Conservation (phyloP, 1,284 basidiomycete species). For the Sporisorium exsertum region DNA sequence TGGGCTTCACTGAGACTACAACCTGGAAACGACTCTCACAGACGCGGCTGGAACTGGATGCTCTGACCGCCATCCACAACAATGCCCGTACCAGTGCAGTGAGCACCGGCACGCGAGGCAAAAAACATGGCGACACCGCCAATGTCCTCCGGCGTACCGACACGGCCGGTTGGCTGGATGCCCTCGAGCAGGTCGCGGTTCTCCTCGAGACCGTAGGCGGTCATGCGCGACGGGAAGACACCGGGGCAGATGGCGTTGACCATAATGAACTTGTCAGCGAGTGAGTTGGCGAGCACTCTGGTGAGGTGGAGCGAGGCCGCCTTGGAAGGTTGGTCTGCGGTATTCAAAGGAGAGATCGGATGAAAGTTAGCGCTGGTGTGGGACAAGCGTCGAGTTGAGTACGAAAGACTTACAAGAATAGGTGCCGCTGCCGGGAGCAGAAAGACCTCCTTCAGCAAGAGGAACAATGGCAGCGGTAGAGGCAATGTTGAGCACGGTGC, state of each 20-base stretch:
- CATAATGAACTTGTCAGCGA: slow-evolving; percentile 72
- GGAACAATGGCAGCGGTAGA: slow-evolving; percentile 78
- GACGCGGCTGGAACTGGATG: slow-evolving; percentile 60
- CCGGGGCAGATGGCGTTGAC: slow-evolving; percentile 87
- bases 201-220: slow-evolving; percentile 77
- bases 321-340: slow-evolving; percentile 75
- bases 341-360: background rate
- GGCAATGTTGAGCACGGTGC: slow-evolving; percentile 79
- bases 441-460: slow-evolving; percentile 72
- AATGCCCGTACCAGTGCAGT: slow-evolving; percentile 79
- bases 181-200: slow-evolving; percentile 69
- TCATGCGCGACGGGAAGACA: slow-evolving; percentile 88
- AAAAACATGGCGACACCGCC: slow-evolving; percentile 82
- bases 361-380: slow-evolving; percentile 6
- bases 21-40: slow-evolving; percentile 6
- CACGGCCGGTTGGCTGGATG: slow-evolving; percentile 71
- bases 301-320: slow-evolving; percentile 82
- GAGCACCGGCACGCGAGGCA: slow-evolving; percentile 78
- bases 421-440: slow-evolving; percentile 76
- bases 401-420: slow-evolving; percentile 79
- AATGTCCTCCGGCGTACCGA: slow-evolving; percentile 78
- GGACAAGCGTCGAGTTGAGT: too few relatives aligned
- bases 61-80: slow-evolving; percentile 76
- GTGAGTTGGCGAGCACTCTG: slow-evolving; percentile 78
- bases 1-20: background rate